phyloP scores from a whole-genome alignment of 306 rosid species.

The Acacia confusa region DNA sequence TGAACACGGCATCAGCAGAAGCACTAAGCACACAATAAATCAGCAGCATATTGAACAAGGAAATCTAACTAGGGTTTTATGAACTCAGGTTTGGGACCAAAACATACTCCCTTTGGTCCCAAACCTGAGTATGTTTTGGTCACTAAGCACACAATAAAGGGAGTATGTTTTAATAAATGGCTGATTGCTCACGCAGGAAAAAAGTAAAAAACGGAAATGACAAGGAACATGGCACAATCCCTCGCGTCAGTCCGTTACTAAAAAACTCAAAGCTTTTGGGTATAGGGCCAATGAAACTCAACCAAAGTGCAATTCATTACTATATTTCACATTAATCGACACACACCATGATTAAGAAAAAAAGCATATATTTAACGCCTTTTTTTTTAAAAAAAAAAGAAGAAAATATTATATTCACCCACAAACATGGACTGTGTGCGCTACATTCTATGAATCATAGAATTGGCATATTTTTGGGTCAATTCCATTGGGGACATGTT shows the following conservation, averaged over 20 bases:
- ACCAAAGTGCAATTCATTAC: slow-evolving; percentile 31
- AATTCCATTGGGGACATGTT: slow-evolving; percentile 23
- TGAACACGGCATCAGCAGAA: no score
- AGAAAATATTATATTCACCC: neutral
- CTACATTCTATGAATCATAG: slow-evolving; percentile 35
- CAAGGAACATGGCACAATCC: neutral
- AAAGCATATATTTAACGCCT: slow-evolving; percentile 6
- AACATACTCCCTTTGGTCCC: no score
- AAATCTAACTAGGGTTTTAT: no score
- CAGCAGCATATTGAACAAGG: no score
- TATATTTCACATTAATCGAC: neutral
- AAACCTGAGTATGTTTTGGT: no score
- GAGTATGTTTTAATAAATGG: no score
- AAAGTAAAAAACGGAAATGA: neutral
- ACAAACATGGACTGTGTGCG: slow-evolving; percentile 1
- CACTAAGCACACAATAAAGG: no score
- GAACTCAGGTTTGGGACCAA: no score
- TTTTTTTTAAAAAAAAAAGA: neutral
- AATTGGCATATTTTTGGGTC: slow-evolving; percentile 17
- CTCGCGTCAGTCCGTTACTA: slow-evolving; percentile 17
- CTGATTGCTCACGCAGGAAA: neutral
- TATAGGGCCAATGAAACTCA: neutral
- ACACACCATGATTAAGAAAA: slow-evolving; percentile 33
- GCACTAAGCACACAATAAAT: no score
- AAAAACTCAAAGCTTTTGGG: slow-evolving; percentile 5